phyloP scores from a whole-genome alignment of 2,329 filamentous ascomycete species.

The Lasiodiplodia sp. region DNA sequence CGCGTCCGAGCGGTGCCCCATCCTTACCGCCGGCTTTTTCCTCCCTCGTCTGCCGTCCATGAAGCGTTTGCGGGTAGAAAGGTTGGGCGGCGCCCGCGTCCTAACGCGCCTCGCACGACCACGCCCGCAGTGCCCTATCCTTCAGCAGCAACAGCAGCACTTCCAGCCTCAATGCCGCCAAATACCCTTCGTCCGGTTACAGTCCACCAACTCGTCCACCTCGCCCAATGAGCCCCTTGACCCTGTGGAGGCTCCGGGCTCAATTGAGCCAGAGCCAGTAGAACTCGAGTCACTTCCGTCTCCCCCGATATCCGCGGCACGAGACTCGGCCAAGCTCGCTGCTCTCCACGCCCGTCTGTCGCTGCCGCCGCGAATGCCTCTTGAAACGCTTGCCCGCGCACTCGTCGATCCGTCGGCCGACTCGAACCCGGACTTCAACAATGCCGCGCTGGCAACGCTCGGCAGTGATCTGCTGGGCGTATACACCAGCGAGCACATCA shows the following conservation, averaged over 20 bases:
- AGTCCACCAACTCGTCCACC: slow-evolving; percentile 33
- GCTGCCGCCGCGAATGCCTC: slow-evolving; percentile 80
- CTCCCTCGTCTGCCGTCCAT: slow-evolving; percentile 45
- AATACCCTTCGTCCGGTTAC: slow-evolving; percentile 37
- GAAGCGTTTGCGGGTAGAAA: slow-evolving; percentile 68
- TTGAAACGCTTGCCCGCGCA: slow-evolving; percentile 84
- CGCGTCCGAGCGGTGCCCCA: slow-evolving; percentile 25
- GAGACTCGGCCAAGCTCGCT: slow-evolving; percentile 83
- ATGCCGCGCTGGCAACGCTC: slow-evolving; percentile 79
- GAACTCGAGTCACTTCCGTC: slow-evolving; percentile 65
- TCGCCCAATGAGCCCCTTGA: background rate
- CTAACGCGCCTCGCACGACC: slow-evolving; percentile 55
- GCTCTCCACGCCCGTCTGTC: slow-evolving; percentile 89
- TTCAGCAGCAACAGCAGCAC: slow-evolving; percentile 27
- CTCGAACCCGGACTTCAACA: slow-evolving; percentile 82
- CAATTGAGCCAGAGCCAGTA: slow-evolving; percentile 11
- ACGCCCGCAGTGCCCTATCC: slow-evolving; percentile 49
- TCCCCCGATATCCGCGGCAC: slow-evolving; percentile 71
- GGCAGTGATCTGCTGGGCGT: slow-evolving; percentile 86
- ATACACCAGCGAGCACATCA: slow-evolving; percentile 85
- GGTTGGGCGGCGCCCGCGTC: slow-evolving; percentile 66
- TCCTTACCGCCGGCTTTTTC: slow-evolving; percentile 15
- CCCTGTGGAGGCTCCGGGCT: background rate
- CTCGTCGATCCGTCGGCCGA: slow-evolving; percentile 89
- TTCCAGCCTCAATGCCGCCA: slow-evolving; percentile 25